A percentile compares a stretch with the other conserved stretches of the same genome.
Evolutionary conservation across 2,329 filamentous ascomycete genomes (phyloP).

Genomic region (Coniochaeta pulveracea): DNA sequence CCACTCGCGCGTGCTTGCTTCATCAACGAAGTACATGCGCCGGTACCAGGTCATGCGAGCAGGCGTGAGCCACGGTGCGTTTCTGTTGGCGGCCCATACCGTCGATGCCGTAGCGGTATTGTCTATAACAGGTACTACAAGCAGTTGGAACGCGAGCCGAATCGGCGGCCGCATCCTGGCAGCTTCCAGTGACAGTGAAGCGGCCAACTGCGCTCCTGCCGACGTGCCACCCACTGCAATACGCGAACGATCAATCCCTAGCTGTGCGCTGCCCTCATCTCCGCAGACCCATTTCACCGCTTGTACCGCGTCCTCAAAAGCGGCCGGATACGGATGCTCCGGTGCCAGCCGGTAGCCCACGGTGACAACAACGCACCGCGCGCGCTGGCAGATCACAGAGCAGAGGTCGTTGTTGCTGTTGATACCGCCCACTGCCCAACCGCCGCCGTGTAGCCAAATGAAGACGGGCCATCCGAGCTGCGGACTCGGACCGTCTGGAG

Average conservation of each 20-base stretch:
- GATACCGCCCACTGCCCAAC: conserved; percentile 24
- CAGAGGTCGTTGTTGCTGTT: conserved; percentile 20
- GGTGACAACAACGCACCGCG: conserved; percentile 16
- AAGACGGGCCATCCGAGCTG: conserved; percentile 21
- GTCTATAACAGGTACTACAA: conserved; percentile 6
- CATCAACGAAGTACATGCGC: conserved; percentile 1
- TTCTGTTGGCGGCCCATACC: conserved; percentile 2
- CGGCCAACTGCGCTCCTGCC: too few species aligned
- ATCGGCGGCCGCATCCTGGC: too few species aligned
- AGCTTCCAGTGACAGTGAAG: too few species aligned
- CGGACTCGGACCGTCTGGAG: conserved; percentile 14
- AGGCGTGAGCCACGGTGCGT: conserved; percentile 7
- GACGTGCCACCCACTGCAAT: too few species aligned
- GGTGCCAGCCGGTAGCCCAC: conserved; percentile 24
- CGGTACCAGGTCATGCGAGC: conserved; percentile 8
- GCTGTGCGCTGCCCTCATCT: conserved; percentile 7
- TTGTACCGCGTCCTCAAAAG: conserved; percentile 21
- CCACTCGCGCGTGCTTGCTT: conserved; percentile 3
- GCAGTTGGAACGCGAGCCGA: conserved; percentile 8
- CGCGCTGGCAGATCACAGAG: conserved; percentile 15
- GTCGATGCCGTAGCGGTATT: conserved; percentile 5
- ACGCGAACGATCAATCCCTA: conserved; percentile 15
- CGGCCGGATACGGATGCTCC: conserved; percentile 21
- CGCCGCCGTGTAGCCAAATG: conserved; percentile 28
- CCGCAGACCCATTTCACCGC: conserved; percentile 18